Evolutionary conservation across 495 filamentous ascomycete genomes (phyloP), one percentile per base, ranked within the genome.

Genomic region (Endocarpon pusillum): DNA sequence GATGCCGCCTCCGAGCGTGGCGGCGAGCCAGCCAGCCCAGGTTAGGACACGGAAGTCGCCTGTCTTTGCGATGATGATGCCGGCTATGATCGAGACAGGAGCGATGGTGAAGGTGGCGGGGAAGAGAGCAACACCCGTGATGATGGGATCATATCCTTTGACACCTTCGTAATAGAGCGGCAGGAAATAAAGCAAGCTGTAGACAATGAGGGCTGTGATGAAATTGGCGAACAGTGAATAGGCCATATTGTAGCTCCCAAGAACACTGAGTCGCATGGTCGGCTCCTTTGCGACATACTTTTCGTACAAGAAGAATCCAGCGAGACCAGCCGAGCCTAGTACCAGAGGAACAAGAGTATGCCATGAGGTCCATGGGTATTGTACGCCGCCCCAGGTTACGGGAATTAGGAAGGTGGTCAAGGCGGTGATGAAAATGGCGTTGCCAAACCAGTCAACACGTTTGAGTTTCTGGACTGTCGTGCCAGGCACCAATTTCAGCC

Each of bases 121-220:
- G 34, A 77, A 64, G 10, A 74, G 37, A 1, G 64, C 62, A 1
- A 76, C 53, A 7, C 70, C 70, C 0, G 69, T 42, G 1, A 64
- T 42, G 8, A 68, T 67, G 0, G 70, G 62, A 0, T 44, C 42
- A 25, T 49, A 56, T 16, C 54, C 62, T 31, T 67, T 64, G 19
- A 74, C 61, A 11, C 63, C 60, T 38, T 70, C 53, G 53, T 64
- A 73, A 47, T 71, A 77, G 22, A 77, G 64, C 0, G 72, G 67
- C 17, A 69, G 33, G 38, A 62, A 71, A 43, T 73, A 71, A 0
- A 77, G 45, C 0, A 69, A 4, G 18, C 42, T 44, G 57, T 52
- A 58, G 11, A 62, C 47, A n/a, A 66, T 38, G 10, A 56, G 46
- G 1, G 47, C 48, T 16, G 57, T 42, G 2, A 67, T 69, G 9